Base-by-base conservation (phyloP, 495 filamentous ascomycete genomes). In the Neurospora tetraspora region DNA sequence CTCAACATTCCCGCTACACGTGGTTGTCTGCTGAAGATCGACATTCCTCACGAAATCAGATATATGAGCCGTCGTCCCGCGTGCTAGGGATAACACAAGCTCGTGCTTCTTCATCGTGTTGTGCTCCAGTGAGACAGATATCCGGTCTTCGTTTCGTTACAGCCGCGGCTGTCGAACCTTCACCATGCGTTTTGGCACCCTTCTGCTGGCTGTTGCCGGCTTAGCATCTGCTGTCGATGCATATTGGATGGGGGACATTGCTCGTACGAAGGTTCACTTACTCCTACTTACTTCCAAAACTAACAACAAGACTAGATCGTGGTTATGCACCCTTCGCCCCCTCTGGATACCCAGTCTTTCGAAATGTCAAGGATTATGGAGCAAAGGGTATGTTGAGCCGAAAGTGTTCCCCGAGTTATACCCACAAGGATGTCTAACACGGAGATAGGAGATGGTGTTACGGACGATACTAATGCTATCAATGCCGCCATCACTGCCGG, bases 381-480 rank as follows among this genome's bases (percentile, higher is more conserved):
- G 89, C 89, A 47, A 84, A 76, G 78, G 89, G 89, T 89, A 75
- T 43, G 80, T 76, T 9, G 61, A 65, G 53, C 53, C 53, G 6
- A 34, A 11, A 65, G 53, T 31, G 14, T 16, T 53, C 39, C 18
- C 2, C 31, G 18, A 39, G 37, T 34, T 37, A 12, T 69, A 14
- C 0, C 3, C 34, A 42, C 34, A 10, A 11, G 5, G n/a, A 20
- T n/a, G 20, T 37, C 37, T 74, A 23, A 74, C 14, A 39, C 6
- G 7, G 18, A n/a, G 27, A 68, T 65, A 82, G 81, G 83, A 71
- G 84, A 85, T 74, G 83, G 83, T 34, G 73, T 77, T 36, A 93
- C 92, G 3, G 93, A 97, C 77, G 94, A 97, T 78, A 94, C 93
- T 3, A 89, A 79, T 42, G 93, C 94, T 1, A 96, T 97, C 82